phyloP scores from a whole-genome alignment of 176 grass and related monocot species.

The Avena insularis region DNA sequence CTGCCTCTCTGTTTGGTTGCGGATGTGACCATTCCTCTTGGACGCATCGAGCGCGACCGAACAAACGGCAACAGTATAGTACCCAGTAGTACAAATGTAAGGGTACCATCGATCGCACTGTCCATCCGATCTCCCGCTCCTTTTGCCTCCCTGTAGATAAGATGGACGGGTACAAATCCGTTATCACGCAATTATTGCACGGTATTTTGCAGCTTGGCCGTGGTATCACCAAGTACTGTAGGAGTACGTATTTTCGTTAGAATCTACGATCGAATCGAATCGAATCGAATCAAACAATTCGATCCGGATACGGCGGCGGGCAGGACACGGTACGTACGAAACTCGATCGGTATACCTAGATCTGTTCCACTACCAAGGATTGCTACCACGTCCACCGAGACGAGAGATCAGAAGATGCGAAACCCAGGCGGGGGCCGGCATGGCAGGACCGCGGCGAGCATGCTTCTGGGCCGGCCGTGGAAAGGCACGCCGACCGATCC shows the following conservation, averaged over 20 bases:
- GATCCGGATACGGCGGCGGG: neutral
- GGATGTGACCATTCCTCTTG: neutral
- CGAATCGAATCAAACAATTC: neutral
- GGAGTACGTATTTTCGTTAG: neutral
- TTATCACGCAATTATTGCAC: neutral
- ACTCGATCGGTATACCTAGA: neutral
- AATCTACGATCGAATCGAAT: neutral
- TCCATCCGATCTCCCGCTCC: neutral
- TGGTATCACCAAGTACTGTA: too few relatives aligned
- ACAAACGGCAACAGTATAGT: neutral
- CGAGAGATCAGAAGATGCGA: neutral
- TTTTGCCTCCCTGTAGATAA: neutral
- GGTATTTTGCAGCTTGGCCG: neutral
- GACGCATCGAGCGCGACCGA: constrained; percentile 21
- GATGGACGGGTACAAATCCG: neutral
- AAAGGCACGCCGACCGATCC: neutral
- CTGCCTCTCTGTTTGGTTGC: neutral
- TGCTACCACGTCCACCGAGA: neutral
- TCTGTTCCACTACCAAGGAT: neutral
- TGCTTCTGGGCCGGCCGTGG: neutral
- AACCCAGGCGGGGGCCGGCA: neutral
- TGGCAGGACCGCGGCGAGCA: neutral
- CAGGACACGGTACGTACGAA: neutral
- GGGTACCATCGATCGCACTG: constrained; percentile 24
- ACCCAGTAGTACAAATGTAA: neutral